Percentiles rank a stretch among this genome's conserved stretches.
phyloP scores from a whole-genome alignment of 176 grass and related monocot species.

The Rhipidocladum racemiflorum region DNA sequence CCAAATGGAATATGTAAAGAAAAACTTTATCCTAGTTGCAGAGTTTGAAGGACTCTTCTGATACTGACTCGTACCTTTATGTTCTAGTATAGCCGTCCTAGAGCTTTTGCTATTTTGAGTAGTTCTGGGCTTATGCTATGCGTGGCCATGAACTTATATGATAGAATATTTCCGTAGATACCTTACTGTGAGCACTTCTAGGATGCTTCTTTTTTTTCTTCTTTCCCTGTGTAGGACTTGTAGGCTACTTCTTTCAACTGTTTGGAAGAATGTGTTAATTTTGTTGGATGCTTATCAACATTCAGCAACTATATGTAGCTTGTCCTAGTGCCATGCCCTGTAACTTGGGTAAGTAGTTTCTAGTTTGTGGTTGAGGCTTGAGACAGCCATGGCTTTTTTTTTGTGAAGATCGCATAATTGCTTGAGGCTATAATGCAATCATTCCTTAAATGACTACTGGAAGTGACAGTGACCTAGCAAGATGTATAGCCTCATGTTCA shows the following conservation, averaged over 20 bases:
- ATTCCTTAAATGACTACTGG: conserved; percentile 1
- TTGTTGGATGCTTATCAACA: conserved; percentile 17
- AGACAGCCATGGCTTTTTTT: background rate
- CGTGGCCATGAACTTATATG: background rate
- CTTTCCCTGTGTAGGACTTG: background rate
- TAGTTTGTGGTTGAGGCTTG: conserved; percentile 1
- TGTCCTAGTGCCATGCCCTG: conserved; percentile 25
- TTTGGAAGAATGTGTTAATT: conserved; percentile 13
- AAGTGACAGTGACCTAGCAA: conserved; percentile 11
- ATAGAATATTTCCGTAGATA: background rate
- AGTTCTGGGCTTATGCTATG: background rate
- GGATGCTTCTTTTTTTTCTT: background rate
- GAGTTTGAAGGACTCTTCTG: conserved; percentile 23
- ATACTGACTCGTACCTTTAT: background rate
- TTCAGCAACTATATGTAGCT: background rate
- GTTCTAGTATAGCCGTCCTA: background rate
- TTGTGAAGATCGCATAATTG: conserved; percentile 7
- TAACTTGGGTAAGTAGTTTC: conserved; percentile 21
- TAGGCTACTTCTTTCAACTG: conserved; percentile 21
- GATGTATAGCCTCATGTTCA: conserved; percentile 10
- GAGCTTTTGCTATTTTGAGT: conserved; percentile 6
- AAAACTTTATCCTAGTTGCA: conserved; percentile 3
- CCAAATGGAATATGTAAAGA: conserved; percentile 12
- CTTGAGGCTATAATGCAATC: conserved; percentile 5
- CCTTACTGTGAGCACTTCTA: background rate